phyloP scores from a whole-genome alignment of 2,329 filamentous ascomycete genomes.

The Diaporthe caulivora region DNA sequence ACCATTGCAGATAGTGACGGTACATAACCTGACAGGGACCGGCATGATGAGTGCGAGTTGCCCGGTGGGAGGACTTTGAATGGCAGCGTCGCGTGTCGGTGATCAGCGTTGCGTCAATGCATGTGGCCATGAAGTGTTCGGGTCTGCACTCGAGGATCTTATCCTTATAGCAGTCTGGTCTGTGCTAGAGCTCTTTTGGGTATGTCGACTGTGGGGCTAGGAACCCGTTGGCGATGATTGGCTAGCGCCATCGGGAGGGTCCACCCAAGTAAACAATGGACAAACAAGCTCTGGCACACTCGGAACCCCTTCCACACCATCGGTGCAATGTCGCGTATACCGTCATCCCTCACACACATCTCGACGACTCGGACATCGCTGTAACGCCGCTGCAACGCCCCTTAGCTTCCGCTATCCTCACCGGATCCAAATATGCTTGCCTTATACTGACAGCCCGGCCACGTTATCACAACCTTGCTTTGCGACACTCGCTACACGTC shows the following conservation, averaged over 20 bases:
- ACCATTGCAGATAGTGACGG: not conserved
- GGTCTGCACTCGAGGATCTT: too few species aligned
- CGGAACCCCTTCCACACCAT: slow-evolving; percentile 15
- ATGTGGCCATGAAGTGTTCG: not conserved
- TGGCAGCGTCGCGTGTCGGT: not conserved
- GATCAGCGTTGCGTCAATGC: not conserved
- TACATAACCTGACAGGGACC: not conserved
- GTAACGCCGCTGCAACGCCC: not conserved
- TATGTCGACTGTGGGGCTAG: not conserved
- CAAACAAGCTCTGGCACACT: slow-evolving; percentile 34
- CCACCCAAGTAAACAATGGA: slow-evolving; percentile 31
- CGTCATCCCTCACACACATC: slow-evolving; percentile 12
- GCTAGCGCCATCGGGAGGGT: not conserved
- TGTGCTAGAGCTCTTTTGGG: not conserved
- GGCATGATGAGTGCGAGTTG: not conserved
- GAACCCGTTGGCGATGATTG: slow-evolving; percentile 6
- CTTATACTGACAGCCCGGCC: slow-evolving; percentile 9
- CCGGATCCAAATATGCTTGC: slow-evolving; percentile 36
- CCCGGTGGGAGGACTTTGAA: not conserved
- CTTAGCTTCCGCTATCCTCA: not conserved
- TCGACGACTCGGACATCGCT: slow-evolving; percentile 15
- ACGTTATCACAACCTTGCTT: slow-evolving; percentile 3
- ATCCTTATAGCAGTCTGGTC: too few species aligned
- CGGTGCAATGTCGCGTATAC: slow-evolving; percentile 13
- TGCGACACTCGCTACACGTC: slow-evolving; percentile 23